A percentile compares a stretch with the other conserved stretches of the same genome.
Conservation (phyloP, 2,329 filamentous ascomycete genomes). For the Malbranchea zuffiana region DNA sequence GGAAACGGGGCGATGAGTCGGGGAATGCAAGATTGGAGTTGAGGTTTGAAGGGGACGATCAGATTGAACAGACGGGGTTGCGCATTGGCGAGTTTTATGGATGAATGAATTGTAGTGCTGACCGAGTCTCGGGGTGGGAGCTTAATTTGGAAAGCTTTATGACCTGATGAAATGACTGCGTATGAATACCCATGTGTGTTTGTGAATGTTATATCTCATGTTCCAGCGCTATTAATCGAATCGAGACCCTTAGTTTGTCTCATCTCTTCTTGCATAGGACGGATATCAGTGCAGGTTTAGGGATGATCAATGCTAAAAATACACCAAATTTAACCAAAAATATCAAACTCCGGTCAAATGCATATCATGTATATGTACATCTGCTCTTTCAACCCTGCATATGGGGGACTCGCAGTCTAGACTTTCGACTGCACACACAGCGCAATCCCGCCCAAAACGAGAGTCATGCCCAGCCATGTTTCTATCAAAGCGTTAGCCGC, state of each 20-base stretch:
- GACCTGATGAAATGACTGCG: too few relatives aligned
- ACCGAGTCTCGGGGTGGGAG: too few relatives aligned
- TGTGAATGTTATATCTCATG: too few relatives aligned
- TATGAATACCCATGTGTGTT: too few relatives aligned
- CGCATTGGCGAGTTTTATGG: too few relatives aligned
- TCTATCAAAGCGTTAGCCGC: slow-evolving; percentile 39
- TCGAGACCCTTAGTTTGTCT: too few relatives aligned
- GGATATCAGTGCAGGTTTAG: too few relatives aligned
- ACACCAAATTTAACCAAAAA: not conserved
- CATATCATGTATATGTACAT: not conserved
- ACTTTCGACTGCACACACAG: slow-evolving; percentile 59
- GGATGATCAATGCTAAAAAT: not conserved
- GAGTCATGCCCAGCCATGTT: slow-evolving; percentile 69
- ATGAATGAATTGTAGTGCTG: too few relatives aligned
- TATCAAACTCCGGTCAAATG: not conserved
- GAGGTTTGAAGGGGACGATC: not conserved
- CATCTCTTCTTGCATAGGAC: too few relatives aligned
- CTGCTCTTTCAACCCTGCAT: slow-evolving; percentile 5
- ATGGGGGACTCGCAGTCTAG: slow-evolving; percentile 13
- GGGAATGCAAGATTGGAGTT: not conserved
- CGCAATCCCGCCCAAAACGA: slow-evolving; percentile 70
- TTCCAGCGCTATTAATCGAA: too few relatives aligned
- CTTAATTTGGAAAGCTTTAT: too few relatives aligned
- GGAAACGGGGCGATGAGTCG: not conserved
- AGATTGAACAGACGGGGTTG: too few relatives aligned